Base-by-base conservation (phyloP, 148 eudicot species). In the Dysphania ambrosioides region DNA sequence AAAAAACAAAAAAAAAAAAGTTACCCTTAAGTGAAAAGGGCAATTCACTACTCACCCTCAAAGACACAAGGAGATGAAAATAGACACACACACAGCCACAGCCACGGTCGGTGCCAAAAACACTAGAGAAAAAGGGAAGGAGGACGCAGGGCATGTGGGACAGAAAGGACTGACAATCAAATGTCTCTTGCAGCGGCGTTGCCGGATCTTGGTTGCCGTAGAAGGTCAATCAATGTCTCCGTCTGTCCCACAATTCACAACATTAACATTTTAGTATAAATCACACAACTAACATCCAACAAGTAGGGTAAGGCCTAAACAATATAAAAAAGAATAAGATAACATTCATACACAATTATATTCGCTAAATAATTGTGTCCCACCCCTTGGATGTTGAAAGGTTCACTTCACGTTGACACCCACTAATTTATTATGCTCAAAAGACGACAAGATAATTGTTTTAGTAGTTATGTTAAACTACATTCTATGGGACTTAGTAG, bases 131-230 rank as follows among this genome's bases (percentile, higher is more conserved):
- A 21, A 18, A 24, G 24, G 24, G 8, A 7, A 18, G 23, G 24
- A 35, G 8, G 70, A 24, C 27, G 1, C 5, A 38, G 30, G 62
- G 64, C 70, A 79, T 61, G 74, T 68, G 63, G 55, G 73, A 68
- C 69, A 70, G 69, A 58, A 63, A 47, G 61, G 40, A 21, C 41
- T 72, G 84, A 83, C 85, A 62, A 62, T 86, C 92, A 74, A 82
- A 83, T 68, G 79, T 72, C 68, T 49, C 64, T 82, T n/a, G 86
- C 86, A 82, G 89, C 96, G 85, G 27, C 72, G 84, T 83, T 84
- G 75, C 82, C 87, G 93, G 96, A 93, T 93, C 98, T 88, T 77
- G 98, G 98, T 85, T 87, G 97, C 89, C 98, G 84, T 77, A 93
- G 91, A 74, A 91, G 88, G 80, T 86, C 91, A 71, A 91, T 91